Conservation (phyloP, 805 yeast genomes). For the Zygotorulaspora danielsina region DNA sequence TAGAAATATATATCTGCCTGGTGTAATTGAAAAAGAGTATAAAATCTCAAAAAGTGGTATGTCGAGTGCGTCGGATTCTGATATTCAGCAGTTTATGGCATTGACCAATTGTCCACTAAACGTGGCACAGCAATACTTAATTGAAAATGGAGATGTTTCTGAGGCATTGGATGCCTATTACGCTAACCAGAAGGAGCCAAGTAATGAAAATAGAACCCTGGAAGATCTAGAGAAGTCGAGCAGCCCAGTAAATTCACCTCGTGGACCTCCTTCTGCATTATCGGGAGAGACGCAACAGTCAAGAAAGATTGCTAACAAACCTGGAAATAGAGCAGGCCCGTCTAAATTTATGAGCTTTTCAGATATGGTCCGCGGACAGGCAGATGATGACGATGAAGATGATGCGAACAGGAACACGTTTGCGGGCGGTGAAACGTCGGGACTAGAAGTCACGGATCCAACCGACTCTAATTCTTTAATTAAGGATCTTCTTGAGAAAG, state of each 20-base stretch:
- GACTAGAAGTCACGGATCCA: slow-evolving; percentile 75
- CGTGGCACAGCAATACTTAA: slow-evolving; percentile 39
- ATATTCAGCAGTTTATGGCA: slow-evolving; percentile 36
- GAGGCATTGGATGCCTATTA: slow-evolving; percentile 31
- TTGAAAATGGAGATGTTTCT: slow-evolving; percentile 29
- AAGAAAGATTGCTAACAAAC: neutral
- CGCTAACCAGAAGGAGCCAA: slow-evolving; percentile 18
- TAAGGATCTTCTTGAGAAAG: slow-evolving; percentile 59
- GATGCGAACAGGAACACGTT: slow-evolving; percentile 59
- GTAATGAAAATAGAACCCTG: slow-evolving; percentile 6
- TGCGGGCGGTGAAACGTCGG: slow-evolving; percentile 70
- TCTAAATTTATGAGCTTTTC: slow-evolving; percentile 40
- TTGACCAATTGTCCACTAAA: slow-evolving; percentile 38
- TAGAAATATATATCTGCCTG: too few species aligned
- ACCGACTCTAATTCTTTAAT: slow-evolving; percentile 44
- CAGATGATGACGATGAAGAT: slow-evolving; percentile 42
- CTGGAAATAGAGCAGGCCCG: slow-evolving; percentile 5
- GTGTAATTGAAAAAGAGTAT: too few species aligned
- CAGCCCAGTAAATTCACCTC: slow-evolving; percentile 1
- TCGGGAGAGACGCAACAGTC: slow-evolving; percentile 8
- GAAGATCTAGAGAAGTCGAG: slow-evolving; percentile 1
- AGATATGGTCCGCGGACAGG: slow-evolving; percentile 37
- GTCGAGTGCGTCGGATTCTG: slow-evolving; percentile 24
- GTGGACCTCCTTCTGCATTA: slow-evolving; percentile 12
- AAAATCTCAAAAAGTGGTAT: too few species aligned